Base-by-base conservation (phyloP, 2,329 filamentous ascomycete species). In the Coniochaeta sp. region DNA sequence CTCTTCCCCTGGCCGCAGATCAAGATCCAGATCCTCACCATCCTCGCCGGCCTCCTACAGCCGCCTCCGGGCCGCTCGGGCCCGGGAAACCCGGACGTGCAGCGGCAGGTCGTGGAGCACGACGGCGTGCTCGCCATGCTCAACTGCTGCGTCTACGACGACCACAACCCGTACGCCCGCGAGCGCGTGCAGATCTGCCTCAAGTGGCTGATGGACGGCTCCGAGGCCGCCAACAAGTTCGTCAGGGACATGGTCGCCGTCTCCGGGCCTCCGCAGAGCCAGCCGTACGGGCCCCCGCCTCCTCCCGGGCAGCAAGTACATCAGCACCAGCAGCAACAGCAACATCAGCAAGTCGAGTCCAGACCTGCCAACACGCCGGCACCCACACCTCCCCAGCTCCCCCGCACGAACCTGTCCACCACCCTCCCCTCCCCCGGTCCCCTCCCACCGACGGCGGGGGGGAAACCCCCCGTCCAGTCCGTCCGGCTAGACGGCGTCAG, bases 91-190 rank as follows among this genome's bases (percentile, higher is more conserved):
- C 83, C 88, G 1, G 83, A 86, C 9, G 93, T 97, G 0, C 93
- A 98, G 73, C 86, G 89, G 67, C 93, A 97, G 71, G 90, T 98
- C 63, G 85, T 96, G 52, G 83, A 87, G 56, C 85, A 93, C 67
- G 90, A 91, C 64, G 93, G 93, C 47, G 89, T 98, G 50, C 90
- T 96, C 65, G 88, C 90, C 0, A 82, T 98, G 22, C 83, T 97
- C 17, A 92, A 92, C 69, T 96, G 92, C 74, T 97, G 92, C 67
- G 84, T 87, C 34, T 95, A 95, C 70, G 93, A 98, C 70, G 91
- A 93, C 66, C 87, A 96, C 74, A 97, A 97, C 69, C 91, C 92
- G 0, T 97, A 93, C 70, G 93, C 96, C 64, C 91, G 93, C 68
- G 93, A 98, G 73, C 90, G 93, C 64, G 90, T 91, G 2, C 91